Base-by-base conservation (phyloP, 2,329 filamentous ascomycete genomes). In the Neonectria hederae region DNA sequence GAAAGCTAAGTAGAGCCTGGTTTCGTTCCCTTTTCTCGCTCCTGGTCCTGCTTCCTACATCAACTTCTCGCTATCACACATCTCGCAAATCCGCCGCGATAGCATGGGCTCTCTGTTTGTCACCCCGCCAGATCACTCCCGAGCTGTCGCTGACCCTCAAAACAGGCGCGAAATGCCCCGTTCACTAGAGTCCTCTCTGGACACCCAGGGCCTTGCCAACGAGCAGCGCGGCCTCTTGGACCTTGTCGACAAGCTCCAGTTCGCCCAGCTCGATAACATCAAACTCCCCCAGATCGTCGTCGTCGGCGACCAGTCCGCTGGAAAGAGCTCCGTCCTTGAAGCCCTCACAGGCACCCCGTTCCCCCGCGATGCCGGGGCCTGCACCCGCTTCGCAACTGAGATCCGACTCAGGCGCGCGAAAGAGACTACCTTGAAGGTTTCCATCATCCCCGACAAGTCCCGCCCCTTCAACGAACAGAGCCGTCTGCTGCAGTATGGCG, bases 291-390 rank as follows among this genome's bases (percentile, higher is more conserved):
- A 90, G 71, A 86, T 90, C 38, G 87, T 90, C 51, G 87, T 90
- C 24, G 88, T 88, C 35, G 87, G 88, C 30, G 87, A 90, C 72
- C 87, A 90, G 75, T 89, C 86, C 2, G 84, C 86, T 6, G 88
- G 88, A 21, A 90, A 90, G 75, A 88, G 85, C 68, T 89, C 87
- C 5, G 86, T 89, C 1, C 82, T 90, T 2, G 87, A 89, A 70
- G 87, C 87, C n/a, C 80, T 90, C 40, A 89, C 87, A 0, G 86
- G 86, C 24, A 87, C 88, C 10, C 83, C 84, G 0, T 90, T 90
- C 49, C 88, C 87, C 0, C 80, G 84, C 59, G 86, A 87, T 65
- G 86, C 86, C 54, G 86, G 83, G 51, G 81, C 88, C 2, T 90
- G 88, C 69, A 90, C 88, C 0, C 80, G 87, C 19, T 90, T 89